Base-by-base conservation (phyloP, 306 rosid genomes). In the Cyclanthera cordifolia region DNA sequence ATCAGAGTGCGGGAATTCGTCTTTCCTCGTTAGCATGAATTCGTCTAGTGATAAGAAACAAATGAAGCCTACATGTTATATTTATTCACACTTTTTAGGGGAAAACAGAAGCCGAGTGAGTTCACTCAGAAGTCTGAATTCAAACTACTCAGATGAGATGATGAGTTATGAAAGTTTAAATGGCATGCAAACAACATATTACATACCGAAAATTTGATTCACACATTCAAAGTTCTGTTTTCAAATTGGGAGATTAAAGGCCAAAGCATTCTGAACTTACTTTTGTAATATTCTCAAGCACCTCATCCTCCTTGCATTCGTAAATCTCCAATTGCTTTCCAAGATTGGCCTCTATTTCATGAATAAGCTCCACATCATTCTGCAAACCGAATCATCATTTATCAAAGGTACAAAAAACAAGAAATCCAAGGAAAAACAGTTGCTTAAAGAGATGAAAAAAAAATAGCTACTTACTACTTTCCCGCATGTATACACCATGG, bases 291-390 rank as follows among this genome's bases (percentile, higher is more conserved):
- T 76, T 73, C 50, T 85, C 72, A 41, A 90, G 90, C 67, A 74
- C 96, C 76, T 90, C 95, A 15, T 66, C 77, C 76, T 90, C 96
- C 74, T 90, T 86, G 85, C 80, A 86, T 49, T 90, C 90, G 65
- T 84, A 77, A 72, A 67, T 60, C 67, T 86, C 95, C 78, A 90
- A 75, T 69, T 86, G 72, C 75, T 76, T 82, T 82, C 76, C 94
- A 54, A 87, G 56, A 70, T 72, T 84, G 48, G 80, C 82, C 76
- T 93, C 96, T 67, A 90, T 85, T 81, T 79, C 85, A 51, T 65
- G 87, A 78, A 87, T 46, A 54, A 93, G 99, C 28, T 77, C 74
- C 71, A 90, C 78, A 74, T 90, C 96, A 69, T 82, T 83, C 91
- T 90, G 86, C 79, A 79, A 59, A 70, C 9, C 56, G 64, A 75